These are phyloP conservation scores for Acacia acuminata DNA, from an alignment of 306 rosid species.

Conservation along the genomic window DNA sequence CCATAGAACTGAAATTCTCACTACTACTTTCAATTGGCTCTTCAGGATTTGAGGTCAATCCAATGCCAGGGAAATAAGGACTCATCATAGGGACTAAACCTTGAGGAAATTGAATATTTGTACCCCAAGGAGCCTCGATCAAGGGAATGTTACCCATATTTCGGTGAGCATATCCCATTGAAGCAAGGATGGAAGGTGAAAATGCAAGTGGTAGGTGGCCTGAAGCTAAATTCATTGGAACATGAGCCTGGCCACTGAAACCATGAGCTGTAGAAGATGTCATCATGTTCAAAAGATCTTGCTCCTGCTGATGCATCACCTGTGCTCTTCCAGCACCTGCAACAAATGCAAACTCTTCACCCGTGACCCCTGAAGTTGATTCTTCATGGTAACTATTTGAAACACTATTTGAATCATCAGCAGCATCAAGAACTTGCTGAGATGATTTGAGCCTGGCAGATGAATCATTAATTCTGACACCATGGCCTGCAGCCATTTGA, in stretches of 20 bases:
- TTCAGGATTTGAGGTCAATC: slow-evolving; percentile 59
- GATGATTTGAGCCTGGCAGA: slow-evolving; percentile 48
- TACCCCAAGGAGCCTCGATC: slow-evolving; percentile 83
- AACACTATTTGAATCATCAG: slow-evolving; percentile 56
- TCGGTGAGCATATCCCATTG: slow-evolving; percentile 79
- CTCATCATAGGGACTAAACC: slow-evolving; percentile 71
- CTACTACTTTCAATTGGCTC: slow-evolving; percentile 53
- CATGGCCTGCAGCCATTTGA: slow-evolving; percentile 46
- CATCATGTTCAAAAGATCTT: slow-evolving; percentile 87
- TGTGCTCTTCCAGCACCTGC: slow-evolving; percentile 54
- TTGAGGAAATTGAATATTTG: slow-evolving; percentile 75
- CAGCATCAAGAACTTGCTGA: slow-evolving; percentile 46
- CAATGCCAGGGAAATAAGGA: slow-evolving; percentile 77
- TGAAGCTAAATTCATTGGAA: slow-evolving; percentile 70
- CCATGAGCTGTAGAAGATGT: slow-evolving; percentile 68
- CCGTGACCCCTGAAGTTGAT: slow-evolving; percentile 40
- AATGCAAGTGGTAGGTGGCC: slow-evolving; percentile 80
- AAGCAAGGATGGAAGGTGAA: slow-evolving; percentile 67
- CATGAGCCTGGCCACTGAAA: slow-evolving; percentile 69
- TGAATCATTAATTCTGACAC: slow-evolving; percentile 54
- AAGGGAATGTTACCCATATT: slow-evolving; percentile 78
- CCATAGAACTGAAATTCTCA: slow-evolving; percentile 66
- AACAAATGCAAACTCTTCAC: slow-evolving; percentile 71
- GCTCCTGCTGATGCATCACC: slow-evolving; percentile 91
- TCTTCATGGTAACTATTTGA: slow-evolving; percentile 60